Evolutionary conservation across 768 basidiomycete genomes (phyloP).

Genomic region (Termitomyces bulborhizus): DNA sequence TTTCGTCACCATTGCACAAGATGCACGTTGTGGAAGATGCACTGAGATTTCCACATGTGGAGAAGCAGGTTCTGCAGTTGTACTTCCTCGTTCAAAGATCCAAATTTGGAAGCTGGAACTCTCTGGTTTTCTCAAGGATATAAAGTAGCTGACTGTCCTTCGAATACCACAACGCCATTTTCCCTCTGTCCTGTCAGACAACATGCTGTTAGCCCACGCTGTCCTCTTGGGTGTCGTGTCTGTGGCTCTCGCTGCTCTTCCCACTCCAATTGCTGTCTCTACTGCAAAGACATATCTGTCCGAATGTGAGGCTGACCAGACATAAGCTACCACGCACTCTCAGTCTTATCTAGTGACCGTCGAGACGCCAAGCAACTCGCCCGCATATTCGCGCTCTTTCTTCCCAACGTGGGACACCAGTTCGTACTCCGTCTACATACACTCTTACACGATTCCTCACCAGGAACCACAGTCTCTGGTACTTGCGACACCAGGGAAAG

Average conservation of each 20-base stretch:
- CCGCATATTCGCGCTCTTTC: slow-evolving; percentile 27
- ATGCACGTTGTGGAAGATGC: neutral
- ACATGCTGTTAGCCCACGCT: slow-evolving; percentile 9
- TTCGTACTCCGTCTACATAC: slow-evolving; percentile 17
- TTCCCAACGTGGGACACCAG: slow-evolving; percentile 48
- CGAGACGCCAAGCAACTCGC: slow-evolving; percentile 24
- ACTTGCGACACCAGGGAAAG: slow-evolving; percentile 48
- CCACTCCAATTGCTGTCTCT: slow-evolving; percentile 24
- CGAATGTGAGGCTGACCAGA: slow-evolving; percentile 16
- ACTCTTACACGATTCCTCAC: neutral
- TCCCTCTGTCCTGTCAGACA: neutral
- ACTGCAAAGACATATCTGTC: slow-evolving; percentile 30
- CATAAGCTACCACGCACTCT: neutral
- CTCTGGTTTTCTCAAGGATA: neutral
- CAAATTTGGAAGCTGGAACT: neutral
- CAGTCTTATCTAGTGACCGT: slow-evolving; percentile 23
- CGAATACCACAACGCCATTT: neutral
- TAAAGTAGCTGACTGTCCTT: neutral
- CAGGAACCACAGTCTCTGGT: slow-evolving; percentile 33
- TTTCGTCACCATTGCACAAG: slow-evolving; percentile 1
- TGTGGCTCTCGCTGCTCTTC: slow-evolving; percentile 17
- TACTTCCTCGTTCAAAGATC: neutral
- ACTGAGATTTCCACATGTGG: neutral
- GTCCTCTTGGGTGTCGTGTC: slow-evolving; percentile 14
- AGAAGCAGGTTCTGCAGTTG: neutral